Percentiles rank a stretch among this genome's conserved stretches.
Conservation (phyloP, 73 alveolate genomes). For the Symbiodinium pilosum region DNA sequence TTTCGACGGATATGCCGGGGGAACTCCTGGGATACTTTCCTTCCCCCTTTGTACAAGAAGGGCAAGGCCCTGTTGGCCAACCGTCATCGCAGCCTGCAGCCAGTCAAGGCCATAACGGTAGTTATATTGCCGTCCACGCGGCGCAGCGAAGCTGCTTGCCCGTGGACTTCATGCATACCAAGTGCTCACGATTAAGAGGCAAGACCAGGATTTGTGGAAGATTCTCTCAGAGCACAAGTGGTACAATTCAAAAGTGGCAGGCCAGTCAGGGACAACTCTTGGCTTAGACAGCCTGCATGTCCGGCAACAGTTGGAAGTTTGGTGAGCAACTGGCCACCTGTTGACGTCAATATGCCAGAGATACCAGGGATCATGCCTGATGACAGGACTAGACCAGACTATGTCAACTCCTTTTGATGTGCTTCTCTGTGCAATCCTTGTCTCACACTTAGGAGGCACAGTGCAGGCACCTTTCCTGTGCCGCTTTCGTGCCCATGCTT, state of each 20-base stretch:
- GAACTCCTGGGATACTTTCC: too few relatives aligned
- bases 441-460: constrained; percentile 13
- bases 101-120: too few relatives aligned
- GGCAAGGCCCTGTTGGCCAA: too few relatives aligned
- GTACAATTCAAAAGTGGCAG: background rate
- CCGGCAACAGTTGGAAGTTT: background rate
- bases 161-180: background rate
- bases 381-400: too few relatives aligned
- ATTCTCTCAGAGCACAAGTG: background rate
- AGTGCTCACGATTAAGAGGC: background rate
- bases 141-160: constrained; percentile 27
- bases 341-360: background rate
- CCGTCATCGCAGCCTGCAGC: too few relatives aligned
- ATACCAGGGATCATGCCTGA: background rate
- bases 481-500: background rate
- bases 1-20: too few relatives aligned
- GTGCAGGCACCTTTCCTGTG: background rate
- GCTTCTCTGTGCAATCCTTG: background rate
- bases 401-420: background rate
- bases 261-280: constrained; percentile 17
- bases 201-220: background rate
- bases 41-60: too few relatives aligned
- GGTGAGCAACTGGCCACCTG: background rate
- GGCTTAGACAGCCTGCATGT: background rate
- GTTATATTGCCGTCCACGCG: too few relatives aligned